These are phyloP conservation scores for Xylaria hypoxylon DNA, from an alignment of 2,329 filamentous ascomycete genomes.

Conservation along the genomic window DNA sequence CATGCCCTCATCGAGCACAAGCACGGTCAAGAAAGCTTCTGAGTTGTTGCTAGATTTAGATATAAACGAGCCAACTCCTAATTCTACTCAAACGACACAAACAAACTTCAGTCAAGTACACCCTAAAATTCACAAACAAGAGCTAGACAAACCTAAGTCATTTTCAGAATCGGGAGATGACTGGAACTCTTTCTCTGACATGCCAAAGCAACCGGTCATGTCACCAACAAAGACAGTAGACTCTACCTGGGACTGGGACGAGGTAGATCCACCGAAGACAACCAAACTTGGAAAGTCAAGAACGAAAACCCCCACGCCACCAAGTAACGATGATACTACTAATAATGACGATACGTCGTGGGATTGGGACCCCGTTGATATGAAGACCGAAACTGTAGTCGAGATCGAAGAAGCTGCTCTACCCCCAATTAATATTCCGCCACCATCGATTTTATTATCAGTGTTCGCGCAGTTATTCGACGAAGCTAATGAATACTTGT, in stretches of 20 bases:
- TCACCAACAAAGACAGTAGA: constrained; percentile 39
- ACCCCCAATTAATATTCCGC: constrained; percentile 88
- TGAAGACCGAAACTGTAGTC: constrained; percentile 43
- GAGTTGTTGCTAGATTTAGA: constrained; percentile 53
- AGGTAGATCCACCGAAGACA: constrained; percentile 39
- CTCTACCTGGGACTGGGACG: constrained; percentile 49
- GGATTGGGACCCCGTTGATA: constrained; percentile 63
- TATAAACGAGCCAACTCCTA: constrained; percentile 48
- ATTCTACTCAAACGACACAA: constrained; percentile 62
- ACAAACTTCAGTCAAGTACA: constrained; percentile 66
- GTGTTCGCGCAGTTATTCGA: constrained; percentile 79
- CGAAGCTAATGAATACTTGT: constrained; percentile 71
- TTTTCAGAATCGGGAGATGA: constrained; percentile 56
- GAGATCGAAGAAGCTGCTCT: constrained; percentile 52
- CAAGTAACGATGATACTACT: constrained; percentile 5
- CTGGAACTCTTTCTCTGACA: constrained; percentile 66
- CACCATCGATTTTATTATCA: constrained; percentile 84
- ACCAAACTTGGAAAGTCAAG: neutral
- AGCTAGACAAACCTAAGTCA: constrained; percentile 52
- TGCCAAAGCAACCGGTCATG: constrained; percentile 48
- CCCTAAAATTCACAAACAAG: constrained; percentile 50
- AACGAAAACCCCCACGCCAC: constrained; percentile 23
- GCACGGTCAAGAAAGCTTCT: constrained; percentile 46
- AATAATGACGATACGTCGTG: constrained; percentile 52
- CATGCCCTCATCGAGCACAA: constrained; percentile 45